Conservation (phyloP, 2,329 filamentous ascomycete species). For the Pseudogymnoascus sp. region DNA sequence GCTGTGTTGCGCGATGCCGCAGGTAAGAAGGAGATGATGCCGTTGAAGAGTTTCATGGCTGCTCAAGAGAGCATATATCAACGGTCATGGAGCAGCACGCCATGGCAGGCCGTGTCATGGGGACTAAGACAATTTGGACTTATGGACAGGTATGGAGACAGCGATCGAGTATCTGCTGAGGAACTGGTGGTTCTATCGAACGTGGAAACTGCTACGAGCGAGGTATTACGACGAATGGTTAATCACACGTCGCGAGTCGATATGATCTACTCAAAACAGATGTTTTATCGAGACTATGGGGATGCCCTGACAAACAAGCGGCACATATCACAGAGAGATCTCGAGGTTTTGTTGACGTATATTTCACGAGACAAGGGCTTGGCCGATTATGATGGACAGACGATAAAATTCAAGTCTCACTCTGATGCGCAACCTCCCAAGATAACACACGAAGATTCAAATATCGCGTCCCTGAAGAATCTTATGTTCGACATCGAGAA, state of each 20-base stretch:
- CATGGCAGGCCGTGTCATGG: conserved; percentile 68
- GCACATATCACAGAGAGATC: conserved; percentile 52
- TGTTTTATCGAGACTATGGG: conserved; percentile 53
- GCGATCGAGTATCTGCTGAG: conserved; percentile 50
- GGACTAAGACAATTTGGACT: conserved; percentile 62
- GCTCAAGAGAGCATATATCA: conserved; percentile 64
- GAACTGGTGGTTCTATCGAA: conserved; percentile 59
- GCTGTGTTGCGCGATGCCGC: conserved; percentile 71
- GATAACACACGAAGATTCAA: conserved; percentile 70
- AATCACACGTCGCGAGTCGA: conserved; percentile 47
- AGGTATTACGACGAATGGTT: conserved; percentile 39
- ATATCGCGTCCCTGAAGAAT: conserved; percentile 76
- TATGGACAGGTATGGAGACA: conserved; percentile 36
- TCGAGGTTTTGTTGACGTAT: conserved; percentile 62
- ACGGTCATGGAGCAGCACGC: conserved; percentile 50
- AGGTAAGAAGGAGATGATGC: conserved; percentile 58
- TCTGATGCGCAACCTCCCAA: conserved; percentile 34
- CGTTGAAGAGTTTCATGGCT: conserved; percentile 57
- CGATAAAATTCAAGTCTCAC: conserved; percentile 62
- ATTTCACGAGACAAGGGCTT: conserved; percentile 57
- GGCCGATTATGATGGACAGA: conserved; percentile 53
- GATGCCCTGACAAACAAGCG: conserved; percentile 40
- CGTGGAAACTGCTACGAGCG: conserved; percentile 49
- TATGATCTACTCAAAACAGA: conserved; percentile 56
- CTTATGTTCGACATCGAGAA: conserved; percentile 66